Conservation (phyloP, 495 filamentous ascomycete genomes). For the Aspergillus bridgeri region DNA sequence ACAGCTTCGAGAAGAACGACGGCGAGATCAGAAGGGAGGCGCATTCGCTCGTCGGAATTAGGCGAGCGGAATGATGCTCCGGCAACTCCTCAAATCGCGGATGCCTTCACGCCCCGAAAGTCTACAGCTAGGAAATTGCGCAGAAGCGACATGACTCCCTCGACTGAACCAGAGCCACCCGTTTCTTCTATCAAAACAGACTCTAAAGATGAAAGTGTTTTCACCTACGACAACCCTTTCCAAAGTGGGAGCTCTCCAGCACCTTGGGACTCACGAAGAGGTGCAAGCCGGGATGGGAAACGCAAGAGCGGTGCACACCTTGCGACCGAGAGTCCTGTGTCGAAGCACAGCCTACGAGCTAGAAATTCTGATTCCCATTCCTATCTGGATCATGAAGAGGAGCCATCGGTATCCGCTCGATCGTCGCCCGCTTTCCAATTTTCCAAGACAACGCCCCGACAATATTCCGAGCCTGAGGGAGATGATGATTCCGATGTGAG, state of each 20-base stretch:
- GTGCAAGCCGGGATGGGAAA: constrained; percentile 42
- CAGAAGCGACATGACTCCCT: constrained; percentile 54
- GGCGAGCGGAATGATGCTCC: constrained; percentile 41
- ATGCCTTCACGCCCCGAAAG: constrained; percentile 31
- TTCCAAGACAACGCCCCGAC: constrained; percentile 29
- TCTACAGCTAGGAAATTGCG: constrained; percentile 49
- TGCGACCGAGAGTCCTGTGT: constrained; percentile 31
- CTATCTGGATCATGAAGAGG: constrained; percentile 36
- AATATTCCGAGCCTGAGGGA: constrained; percentile 34
- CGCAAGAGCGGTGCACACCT: constrained; percentile 46
- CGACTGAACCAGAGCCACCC: constrained; percentile 37
- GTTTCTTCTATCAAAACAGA: constrained; percentile 36
- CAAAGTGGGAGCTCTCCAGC: constrained; percentile 74
- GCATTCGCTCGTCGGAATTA: constrained; percentile 50
- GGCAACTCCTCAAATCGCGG: constrained; percentile 33
- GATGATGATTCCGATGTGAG: constrained; percentile 36
- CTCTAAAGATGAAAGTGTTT: constrained; percentile 53
- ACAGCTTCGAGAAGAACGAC: constrained; percentile 27
- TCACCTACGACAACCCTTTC: constrained; percentile 90
- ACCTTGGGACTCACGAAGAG: constrained; percentile 29
- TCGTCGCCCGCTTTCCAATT: constrained; percentile 50
- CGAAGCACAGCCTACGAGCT: constrained; percentile 35
- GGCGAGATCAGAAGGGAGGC: constrained; percentile 48
- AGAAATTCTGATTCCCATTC: constrained; percentile 31
- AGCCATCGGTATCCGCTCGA: constrained; percentile 28